Base-by-base conservation (phyloP, 768 basidiomycete species). In the Suillus sp. region DNA sequence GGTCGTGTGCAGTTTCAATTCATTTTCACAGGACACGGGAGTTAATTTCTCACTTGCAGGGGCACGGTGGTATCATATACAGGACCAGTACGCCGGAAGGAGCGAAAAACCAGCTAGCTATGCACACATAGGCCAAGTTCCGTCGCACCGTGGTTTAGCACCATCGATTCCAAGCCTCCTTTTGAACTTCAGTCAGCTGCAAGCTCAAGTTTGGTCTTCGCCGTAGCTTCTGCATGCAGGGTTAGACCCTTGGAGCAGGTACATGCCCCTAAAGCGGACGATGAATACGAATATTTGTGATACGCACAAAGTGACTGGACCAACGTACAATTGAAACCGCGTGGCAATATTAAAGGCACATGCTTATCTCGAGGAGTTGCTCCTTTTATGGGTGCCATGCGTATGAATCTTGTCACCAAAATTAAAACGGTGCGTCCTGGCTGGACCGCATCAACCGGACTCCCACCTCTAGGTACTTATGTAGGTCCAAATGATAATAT, bases 331-430 rank as follows among this genome's bases (percentile, higher is more conserved):
- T 97, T 97, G 10, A 97, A 80, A 97, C 97, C 57, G 96, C 98
- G 78, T 98, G 96, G 82, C 96, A 98, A 64, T 96, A 87, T n/a
- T n/a, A n/a, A n/a, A n/a, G n/a, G 82, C 96, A 99, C 75, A 99
- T 78, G 73, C 93, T 95, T 84, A 99, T 83, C 72, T 93, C 35
- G 7, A 32, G 4, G 32, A 32, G 2, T 32, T 32, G 32, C n/a
- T n/a, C n/a, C n/a, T n/a, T n/a, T n/a, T n/a, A n/a, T n/a, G n/a
- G n/a, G n/a, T n/a, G n/a, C n/a, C n/a, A n/a, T n/a, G n/a, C n/a
- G n/a, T n/a, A n/a, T n/a, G n/a, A n/a, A n/a, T n/a, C n/a, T n/a
- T n/a, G n/a, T n/a, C n/a, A n/a, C n/a, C n/a, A n/a, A n/a, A n/a
- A n/a, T n/a, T n/a, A n/a, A 30, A 30, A 4, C 32, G 35, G 10